These are phyloP conservation scores for Panicum hallii DNA, from an alignment of 202 grass and related monocot species.

Conservation along the genomic window DNA sequence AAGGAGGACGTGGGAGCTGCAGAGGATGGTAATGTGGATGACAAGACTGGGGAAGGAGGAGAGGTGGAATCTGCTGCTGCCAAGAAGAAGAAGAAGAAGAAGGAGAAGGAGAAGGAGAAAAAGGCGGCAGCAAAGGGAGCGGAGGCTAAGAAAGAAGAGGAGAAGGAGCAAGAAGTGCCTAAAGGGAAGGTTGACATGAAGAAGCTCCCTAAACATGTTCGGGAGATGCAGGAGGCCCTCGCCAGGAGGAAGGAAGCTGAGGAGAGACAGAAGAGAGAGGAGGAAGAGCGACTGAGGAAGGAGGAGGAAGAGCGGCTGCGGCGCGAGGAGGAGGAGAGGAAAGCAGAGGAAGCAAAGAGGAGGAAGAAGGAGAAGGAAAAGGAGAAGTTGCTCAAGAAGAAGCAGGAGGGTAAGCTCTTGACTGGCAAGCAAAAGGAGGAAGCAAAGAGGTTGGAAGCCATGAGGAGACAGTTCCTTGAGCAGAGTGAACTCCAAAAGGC, in stretches of 20 bases:
- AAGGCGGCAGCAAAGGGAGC: conserved; percentile 73
- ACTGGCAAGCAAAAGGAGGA: conserved; percentile 94
- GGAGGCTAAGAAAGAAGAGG: conserved; percentile 55
- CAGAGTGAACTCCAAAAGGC: conserved; percentile 67
- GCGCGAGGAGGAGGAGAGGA: conserved; percentile 74
- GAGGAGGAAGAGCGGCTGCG: conserved; percentile 83
- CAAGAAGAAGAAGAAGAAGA: conserved; percentile 99
- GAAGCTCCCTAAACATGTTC: conserved; percentile 78
- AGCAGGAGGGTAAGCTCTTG: conserved; percentile 81
- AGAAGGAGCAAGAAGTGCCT: conserved; percentile 51
- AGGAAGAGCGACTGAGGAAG: conserved; percentile 75
- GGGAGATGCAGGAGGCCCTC: conserved; percentile 82
- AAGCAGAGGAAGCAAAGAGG: conserved; percentile 82
- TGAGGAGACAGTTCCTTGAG: conserved; percentile 92
- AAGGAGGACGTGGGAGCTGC: conserved; percentile 49
- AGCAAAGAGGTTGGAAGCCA: conserved; percentile 82
- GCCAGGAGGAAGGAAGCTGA: conserved; percentile 77
- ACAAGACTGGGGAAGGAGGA: conserved; percentile 77
- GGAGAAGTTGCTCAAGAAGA: conserved; percentile 91
- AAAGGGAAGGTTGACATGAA: conserved; percentile 88
- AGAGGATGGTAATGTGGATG: conserved; percentile 56
- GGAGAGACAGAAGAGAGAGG: conserved; percentile 78
- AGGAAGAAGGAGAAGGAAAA: conserved; percentile 88
- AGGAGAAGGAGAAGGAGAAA: conserved; percentile 94
- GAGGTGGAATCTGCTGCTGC: conserved; percentile 76